phyloP scores from a whole-genome alignment of 306 rosid species.

The Pueraria montana region DNA sequence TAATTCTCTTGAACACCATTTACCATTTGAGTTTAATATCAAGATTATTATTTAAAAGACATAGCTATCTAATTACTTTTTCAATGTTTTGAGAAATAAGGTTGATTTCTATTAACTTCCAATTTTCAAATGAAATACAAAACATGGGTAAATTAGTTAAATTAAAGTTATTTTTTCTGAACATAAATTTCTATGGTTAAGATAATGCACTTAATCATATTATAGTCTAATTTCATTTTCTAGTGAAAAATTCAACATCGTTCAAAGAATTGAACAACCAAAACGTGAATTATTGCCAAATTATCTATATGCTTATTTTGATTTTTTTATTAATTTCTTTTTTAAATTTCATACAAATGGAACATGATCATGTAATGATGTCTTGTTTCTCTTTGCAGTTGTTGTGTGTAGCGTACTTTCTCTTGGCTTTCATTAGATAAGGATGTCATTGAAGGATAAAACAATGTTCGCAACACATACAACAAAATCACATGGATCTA shows the following conservation, averaged over 20 bases:
- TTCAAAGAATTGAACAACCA: background rate
- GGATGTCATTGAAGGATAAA: background rate
- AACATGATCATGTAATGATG: background rate
- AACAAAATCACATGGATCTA: background rate
- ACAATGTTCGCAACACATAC: background rate
- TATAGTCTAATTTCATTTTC: background rate
- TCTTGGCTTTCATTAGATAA: background rate
- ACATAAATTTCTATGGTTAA: background rate
- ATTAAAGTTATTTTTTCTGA: background rate
- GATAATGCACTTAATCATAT: background rate
- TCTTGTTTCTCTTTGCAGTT: background rate
- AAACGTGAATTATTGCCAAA: no score
- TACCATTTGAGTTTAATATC: background rate
- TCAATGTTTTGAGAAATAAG: no score
- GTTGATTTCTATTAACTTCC: background rate
- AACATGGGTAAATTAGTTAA: background rate
- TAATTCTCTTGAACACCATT: background rate
- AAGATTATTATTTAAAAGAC: background rate
- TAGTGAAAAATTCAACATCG: background rate
- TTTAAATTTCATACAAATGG: background rate
- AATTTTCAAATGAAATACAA: background rate
- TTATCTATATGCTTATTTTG: background rate
- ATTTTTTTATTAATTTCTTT: background rate
- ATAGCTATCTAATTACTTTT: background rate
- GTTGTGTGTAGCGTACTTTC: background rate